phyloP scores from a whole-genome alignment of 1,139 yeast genomes.

The Kodamaea sp. region DNA sequence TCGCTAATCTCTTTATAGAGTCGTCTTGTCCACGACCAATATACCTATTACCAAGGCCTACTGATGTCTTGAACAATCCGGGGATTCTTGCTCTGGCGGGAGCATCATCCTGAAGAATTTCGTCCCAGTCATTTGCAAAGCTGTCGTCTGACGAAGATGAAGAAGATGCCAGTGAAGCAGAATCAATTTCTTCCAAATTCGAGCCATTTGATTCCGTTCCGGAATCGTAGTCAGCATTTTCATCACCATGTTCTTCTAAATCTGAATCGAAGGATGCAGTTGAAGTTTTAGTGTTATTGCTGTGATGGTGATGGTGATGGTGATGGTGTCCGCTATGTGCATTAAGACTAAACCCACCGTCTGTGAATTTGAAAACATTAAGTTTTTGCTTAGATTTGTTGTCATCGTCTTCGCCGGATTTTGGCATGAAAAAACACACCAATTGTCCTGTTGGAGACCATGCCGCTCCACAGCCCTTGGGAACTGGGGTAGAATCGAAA shows the following conservation, averaged over 20 bases:
- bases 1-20: conserved; percentile 25
- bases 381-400: conserved; percentile 31
- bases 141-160: conserved; percentile 45
- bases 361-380: conserved; percentile 41
- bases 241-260: conserved; percentile 12
- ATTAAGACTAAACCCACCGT: conserved; percentile 36
- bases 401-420: conserved; percentile 35
- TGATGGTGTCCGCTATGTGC: conserved; percentile 18
- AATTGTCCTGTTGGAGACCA: conserved; percentile 82
- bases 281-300: conserved; percentile 8
- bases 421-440: conserved; percentile 80
- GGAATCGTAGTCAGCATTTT: conserved; percentile 5
- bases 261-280: conserved; percentile 13
- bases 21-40: conserved; percentile 20
- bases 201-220: not conserved
- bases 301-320: conserved; percentile 14
- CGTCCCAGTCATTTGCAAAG: conserved; percentile 54
- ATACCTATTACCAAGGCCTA: conserved; percentile 40
- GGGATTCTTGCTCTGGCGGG: conserved; percentile 48
- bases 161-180: conserved; percentile 11
- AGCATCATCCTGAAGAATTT: conserved; percentile 46
- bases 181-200: not conserved
- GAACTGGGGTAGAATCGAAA: conserved; percentile 84
- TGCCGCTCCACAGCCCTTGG: conserved; percentile 89
- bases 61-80: conserved; percentile 42